phyloP scores from a whole-genome alignment of 352 stramenopile species.

The Globisporangium yorkense region DNA sequence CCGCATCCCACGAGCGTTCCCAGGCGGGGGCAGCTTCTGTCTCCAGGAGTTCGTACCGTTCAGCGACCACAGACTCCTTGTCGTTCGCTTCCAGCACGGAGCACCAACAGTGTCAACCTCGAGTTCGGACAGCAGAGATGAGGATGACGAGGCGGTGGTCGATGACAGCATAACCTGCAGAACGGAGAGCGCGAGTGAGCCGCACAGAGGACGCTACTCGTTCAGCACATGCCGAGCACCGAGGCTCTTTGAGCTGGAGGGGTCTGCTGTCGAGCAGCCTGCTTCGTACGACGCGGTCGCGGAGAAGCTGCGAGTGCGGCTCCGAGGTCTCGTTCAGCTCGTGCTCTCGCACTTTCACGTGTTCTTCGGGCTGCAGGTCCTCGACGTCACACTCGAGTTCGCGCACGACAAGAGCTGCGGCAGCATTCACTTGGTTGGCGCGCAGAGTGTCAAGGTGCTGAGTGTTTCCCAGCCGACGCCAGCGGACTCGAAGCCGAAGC shows the following conservation, averaged over 20 bases:
- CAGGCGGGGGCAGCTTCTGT: conserved; percentile 16
- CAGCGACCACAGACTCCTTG: not conserved
- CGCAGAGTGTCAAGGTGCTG: conserved; percentile 6
- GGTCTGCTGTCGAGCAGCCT: not conserved
- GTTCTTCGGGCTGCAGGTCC: conserved; percentile 7
- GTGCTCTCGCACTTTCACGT: conserved; percentile 10
- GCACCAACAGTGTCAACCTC: not conserved
- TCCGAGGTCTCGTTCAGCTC: not conserved
- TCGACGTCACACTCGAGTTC: conserved; percentile 10
- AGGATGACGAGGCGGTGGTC: not conserved
- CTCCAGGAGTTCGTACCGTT: conserved; percentile 20
- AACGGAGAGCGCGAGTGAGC: not conserved
- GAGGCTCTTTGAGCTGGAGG: not conserved
- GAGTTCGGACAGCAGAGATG: not conserved
- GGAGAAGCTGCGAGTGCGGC: not conserved
- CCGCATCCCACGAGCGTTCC: conserved; percentile 11
- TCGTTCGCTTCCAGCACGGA: conserved; percentile 6
- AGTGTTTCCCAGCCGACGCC: not conserved
- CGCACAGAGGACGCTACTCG: not conserved
- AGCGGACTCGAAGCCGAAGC: not conserved
- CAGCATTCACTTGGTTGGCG: conserved; percentile 12
- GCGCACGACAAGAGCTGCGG: not conserved
- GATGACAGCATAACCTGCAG: not conserved
- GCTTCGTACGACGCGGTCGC: not conserved
- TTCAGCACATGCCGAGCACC: not conserved